Base-by-base conservation (phyloP, 2,329 filamentous ascomycete species). In the Sclerotinia borealis region DNA sequence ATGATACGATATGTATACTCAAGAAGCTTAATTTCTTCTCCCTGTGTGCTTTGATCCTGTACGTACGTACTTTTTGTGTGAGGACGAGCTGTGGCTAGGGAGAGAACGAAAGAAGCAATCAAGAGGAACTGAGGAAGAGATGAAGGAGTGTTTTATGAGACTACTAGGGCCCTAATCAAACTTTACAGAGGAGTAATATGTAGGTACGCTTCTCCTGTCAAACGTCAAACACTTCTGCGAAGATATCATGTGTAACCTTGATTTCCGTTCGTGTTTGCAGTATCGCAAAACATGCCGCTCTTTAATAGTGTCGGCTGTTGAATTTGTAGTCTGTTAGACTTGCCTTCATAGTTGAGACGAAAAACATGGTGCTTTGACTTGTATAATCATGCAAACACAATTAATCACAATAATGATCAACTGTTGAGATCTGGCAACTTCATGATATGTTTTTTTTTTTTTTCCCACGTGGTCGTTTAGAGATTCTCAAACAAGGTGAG, bases 401-500 rank as follows among this genome's bases (percentile, higher is more conserved):
- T 7, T n/a, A 25, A 58, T 45, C 39, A 3, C 41, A 43, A 45
- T 34, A 10, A 19, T 17, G 19, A 58, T 34, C 39, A 34, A 5
- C n/a, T 17, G 7, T 43, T 34, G 9, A 22, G n/a, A 36, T 25
- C 54, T 58, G 51, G 36, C 9, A 41, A n/a, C n/a, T 58, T 17
- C 10, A 19, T 11, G 7, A 25, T 31, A 5, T n/a, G 19, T 22
- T 43, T 47, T 11, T 56, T n/a, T 4, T 59, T 49, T 4, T 15
- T 25, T n/a, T 45, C 13, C 19, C 19, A 22, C 39, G 22, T 39
- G 19, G 25, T 41, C 22, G 41, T 62, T 48, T 43, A 47, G 34
- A 17, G 37, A 63, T 50, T 63, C 45, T 43, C 54, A 49, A 59
- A 63, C 75, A 72, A 67, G 66, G 66, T 75, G 75, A 74, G 71